Conservation (phyloP, 208 protist species). For the Wallacemonas sp. region DNA sequence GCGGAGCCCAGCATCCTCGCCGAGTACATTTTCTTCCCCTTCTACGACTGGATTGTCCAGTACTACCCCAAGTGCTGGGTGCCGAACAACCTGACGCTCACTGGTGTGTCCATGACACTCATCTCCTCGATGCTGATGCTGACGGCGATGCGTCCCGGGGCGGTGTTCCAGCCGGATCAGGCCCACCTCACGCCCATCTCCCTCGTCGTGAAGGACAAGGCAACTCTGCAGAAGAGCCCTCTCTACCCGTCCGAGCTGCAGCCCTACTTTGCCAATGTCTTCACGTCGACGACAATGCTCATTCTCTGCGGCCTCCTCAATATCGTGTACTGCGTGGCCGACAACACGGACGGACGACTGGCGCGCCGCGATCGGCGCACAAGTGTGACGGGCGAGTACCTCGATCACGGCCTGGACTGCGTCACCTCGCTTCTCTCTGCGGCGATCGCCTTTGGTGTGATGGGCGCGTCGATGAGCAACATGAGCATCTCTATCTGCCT, state of each 20-base stretch:
- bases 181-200: slow-evolving; percentile 49
- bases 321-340: slow-evolving; percentile 83
- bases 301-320: slow-evolving; percentile 76
- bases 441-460: slow-evolving; percentile 48
- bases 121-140: slow-evolving; percentile 76
- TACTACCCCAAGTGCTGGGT: slow-evolving; percentile 64
- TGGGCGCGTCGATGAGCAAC: slow-evolving; percentile 71
- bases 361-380: slow-evolving; percentile 75
- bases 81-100: slow-evolving; percentile 86
- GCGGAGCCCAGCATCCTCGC: slow-evolving; percentile 68
- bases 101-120: slow-evolving; percentile 72
- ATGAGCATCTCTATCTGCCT: slow-evolving; percentile 63
- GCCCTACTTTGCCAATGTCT: slow-evolving; percentile 40
- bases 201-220: slow-evolving; percentile 28
- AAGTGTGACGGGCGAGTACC: slow-evolving; percentile 89
- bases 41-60: slow-evolving; percentile 77
- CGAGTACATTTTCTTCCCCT: slow-evolving; percentile 78
- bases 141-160: slow-evolving; percentile 58
- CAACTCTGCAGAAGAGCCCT: slow-evolving; percentile 26
- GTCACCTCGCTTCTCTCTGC: slow-evolving; percentile 88
- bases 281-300: slow-evolving; percentile 43
- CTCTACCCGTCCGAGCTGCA: slow-evolving; percentile 44
- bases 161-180: slow-evolving; percentile 57
- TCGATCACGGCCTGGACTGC: slow-evolving; percentile 92
- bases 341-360: slow-evolving; percentile 92